These are phyloP conservation scores for Diaporthe nobilis DNA, from an alignment of 2,329 filamentous ascomycete genomes.

Conservation along the genomic window DNA sequence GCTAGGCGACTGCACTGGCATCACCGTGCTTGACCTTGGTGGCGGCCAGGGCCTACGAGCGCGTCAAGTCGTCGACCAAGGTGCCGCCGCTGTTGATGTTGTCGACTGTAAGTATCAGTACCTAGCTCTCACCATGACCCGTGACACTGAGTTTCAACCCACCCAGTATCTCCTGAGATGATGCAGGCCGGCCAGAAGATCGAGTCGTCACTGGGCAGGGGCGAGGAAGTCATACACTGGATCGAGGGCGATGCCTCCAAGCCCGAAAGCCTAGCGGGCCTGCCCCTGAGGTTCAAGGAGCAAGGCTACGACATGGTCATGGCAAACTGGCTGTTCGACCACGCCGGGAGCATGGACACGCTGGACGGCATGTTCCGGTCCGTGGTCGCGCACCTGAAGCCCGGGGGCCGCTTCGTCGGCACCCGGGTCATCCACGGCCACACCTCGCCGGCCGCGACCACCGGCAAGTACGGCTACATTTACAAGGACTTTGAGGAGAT, in stretches of 20 bases:
- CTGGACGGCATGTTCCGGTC: slow-evolving; percentile 45
- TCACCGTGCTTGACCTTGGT: slow-evolving; percentile 50
- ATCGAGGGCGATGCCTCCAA: slow-evolving; percentile 43
- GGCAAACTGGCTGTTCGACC: slow-evolving; percentile 44
- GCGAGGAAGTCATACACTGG: slow-evolving; percentile 36
- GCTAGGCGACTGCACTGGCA: slow-evolving; percentile 47
- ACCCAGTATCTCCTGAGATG: slow-evolving; percentile 47
- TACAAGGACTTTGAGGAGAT: slow-evolving; percentile 39
- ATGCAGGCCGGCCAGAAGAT: slow-evolving; percentile 44
- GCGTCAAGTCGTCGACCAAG: slow-evolving; percentile 46
- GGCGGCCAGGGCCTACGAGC: slow-evolving; percentile 50
- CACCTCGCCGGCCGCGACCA: slow-evolving; percentile 13
- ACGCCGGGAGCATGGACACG: slow-evolving; percentile 37
- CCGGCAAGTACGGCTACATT: slow-evolving; percentile 32
- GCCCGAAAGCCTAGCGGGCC: slow-evolving; percentile 37
- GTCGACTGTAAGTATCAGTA: slow-evolving; percentile 44
- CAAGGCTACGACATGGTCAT: slow-evolving; percentile 45
- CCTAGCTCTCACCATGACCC: not conserved
- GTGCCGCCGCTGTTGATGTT: slow-evolving; percentile 48
- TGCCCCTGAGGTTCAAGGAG: slow-evolving; percentile 39
- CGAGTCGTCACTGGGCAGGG: slow-evolving; percentile 36
- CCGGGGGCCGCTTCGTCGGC: slow-evolving; percentile 45
- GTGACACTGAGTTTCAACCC: not conserved
- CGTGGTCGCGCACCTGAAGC: slow-evolving; percentile 41
- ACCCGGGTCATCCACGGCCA: slow-evolving; percentile 38